phyloP scores from a whole-genome alignment of 1,284 basidiomycete genomes.

The Fomitopsis schrenkii region DNA sequence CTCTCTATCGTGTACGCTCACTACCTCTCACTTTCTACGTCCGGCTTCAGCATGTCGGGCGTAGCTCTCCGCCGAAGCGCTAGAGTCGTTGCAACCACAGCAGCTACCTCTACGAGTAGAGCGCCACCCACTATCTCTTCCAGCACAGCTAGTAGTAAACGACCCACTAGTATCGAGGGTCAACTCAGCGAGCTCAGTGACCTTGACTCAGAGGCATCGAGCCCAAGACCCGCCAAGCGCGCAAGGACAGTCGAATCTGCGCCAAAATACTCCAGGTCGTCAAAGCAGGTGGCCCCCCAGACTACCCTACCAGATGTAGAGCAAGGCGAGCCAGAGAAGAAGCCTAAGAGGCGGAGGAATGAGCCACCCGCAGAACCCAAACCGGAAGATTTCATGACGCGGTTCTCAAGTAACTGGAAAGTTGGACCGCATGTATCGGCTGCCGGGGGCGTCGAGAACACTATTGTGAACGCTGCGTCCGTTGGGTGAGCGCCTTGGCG shows the following conservation, averaged over 20 bases:
- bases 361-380: conserved; percentile 6
- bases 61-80: neutral
- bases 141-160: neutral
- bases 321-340: neutral
- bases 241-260: neutral
- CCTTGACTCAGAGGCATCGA: neutral
- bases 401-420: conserved; percentile 42
- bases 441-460: conserved; percentile 75
- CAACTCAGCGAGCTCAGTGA: neutral
- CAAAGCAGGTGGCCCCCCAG: neutral
- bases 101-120: neutral
- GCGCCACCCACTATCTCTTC: neutral
- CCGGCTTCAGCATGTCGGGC: neutral
- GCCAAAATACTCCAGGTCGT: neutral
- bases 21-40: neutral
- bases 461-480: conserved; percentile 66
- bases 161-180: neutral
- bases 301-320: neutral
- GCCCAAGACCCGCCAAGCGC: conserved; percentile 11
- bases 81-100: neutral
- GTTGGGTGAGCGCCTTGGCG: conserved; percentile 47
- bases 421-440: conserved; percentile 83
- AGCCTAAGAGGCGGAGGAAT: conserved; percentile 1
- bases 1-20: no score
- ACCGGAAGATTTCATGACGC: conserved; percentile 12